Conservation (phyloP, 257 asterid genomes). For the Solanum chilense region DNA sequence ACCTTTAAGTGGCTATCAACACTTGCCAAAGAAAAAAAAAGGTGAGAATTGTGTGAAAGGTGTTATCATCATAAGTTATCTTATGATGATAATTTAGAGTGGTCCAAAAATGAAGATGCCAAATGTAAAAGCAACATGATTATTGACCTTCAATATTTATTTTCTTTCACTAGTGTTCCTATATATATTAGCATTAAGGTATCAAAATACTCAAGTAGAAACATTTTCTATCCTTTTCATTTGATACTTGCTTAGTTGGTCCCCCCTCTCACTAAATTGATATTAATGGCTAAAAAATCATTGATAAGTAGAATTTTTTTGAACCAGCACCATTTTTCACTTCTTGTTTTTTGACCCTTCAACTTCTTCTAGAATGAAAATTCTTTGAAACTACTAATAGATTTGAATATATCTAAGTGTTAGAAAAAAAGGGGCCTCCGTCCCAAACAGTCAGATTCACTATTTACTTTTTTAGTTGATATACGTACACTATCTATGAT, state of each 20-base stretch:
- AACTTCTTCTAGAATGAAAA: neutral
- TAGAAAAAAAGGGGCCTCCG: rapidly evolving
- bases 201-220: neutral
- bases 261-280: neutral
- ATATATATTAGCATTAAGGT: neutral
- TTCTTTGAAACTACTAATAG: neutral
- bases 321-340: neutral
- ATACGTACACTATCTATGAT: too few relatives aligned
- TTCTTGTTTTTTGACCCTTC: neutral
- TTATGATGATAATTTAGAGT: neutral
- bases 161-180: neutral
- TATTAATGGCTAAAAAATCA: neutral
- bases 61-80: neutral
- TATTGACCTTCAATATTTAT: neutral
- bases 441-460: too few relatives aligned
- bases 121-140: neutral
- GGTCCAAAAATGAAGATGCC: neutral
- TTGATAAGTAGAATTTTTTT: neutral
- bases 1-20: neutral
- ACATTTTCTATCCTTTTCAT: neutral
- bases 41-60: neutral
- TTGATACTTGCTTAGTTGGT: neutral
- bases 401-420: too few relatives aligned
- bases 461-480: too few relatives aligned
- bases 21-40: neutral